Conservation (phyloP, 441 rosid genomes). For the Euphorbia celastroides region DNA sequence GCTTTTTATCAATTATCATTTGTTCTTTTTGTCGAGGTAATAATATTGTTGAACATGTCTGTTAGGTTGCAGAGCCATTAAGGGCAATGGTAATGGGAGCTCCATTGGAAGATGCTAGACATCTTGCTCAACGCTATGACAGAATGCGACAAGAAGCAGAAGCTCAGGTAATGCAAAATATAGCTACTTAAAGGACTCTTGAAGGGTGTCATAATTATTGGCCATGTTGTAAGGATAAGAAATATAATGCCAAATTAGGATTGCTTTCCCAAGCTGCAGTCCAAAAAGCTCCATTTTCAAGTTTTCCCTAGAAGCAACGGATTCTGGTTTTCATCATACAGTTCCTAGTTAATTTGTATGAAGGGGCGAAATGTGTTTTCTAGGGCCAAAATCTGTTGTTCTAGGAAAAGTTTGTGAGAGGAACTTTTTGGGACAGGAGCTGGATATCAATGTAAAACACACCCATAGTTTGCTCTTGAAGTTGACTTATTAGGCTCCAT, state of each 20-base stretch:
- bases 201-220: neutral
- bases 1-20: no score
- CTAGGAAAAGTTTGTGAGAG: no score
- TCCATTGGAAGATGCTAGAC: slow-evolving; percentile 90
- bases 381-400: no score
- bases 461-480: no score
- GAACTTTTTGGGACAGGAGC: no score
- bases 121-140: slow-evolving; percentile 87
- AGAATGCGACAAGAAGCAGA: slow-evolving; percentile 87
- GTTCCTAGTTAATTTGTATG: no score
- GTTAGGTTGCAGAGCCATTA: slow-evolving; percentile 86
- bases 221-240: neutral
- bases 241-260: neutral
- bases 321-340: no score
- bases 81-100: slow-evolving; percentile 93
- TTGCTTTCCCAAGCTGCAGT: no score
- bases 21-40: slow-evolving; percentile 1
- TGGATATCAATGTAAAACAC: no score
- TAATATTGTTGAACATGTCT: slow-evolving; percentile 21
- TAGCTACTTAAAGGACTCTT: slow-evolving; percentile 6
- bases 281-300: neutral
- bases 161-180: slow-evolving; percentile 58
- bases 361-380: no score
- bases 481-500: no score
- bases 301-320: neutral